phyloP scores from a whole-genome alignment of 192 early-diverging fungal genomes.

The Gonapodya prolifera region DNA sequence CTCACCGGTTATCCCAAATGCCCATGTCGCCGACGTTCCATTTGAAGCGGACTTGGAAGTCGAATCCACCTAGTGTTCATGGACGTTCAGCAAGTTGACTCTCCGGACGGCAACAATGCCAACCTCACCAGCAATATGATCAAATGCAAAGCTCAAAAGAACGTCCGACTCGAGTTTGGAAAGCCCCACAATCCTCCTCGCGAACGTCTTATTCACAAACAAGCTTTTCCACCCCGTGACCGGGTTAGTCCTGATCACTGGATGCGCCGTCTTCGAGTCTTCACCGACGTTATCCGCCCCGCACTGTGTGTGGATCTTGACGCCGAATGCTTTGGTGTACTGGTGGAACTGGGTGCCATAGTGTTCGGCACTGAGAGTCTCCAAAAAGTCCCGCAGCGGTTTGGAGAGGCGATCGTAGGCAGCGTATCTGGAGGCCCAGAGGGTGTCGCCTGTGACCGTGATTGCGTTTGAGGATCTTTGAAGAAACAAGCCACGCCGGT shows the following conservation, averaged over 20 bases:
- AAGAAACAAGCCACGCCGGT: constrained; percentile 24
- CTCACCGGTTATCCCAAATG: constrained; percentile 31
- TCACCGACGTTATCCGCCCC: constrained; percentile 20
- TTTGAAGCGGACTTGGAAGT: constrained; percentile 15
- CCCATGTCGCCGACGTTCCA: constrained; percentile 26
- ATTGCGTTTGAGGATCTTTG: too few species aligned
- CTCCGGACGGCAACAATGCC: too few species aligned
- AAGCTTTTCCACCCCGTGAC: constrained; percentile 34
- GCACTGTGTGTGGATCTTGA: neutral
- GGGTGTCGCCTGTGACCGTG: constrained; percentile 24
- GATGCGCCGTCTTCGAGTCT: constrained; percentile 20
- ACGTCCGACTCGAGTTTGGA: constrained; percentile 21
- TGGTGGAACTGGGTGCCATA: too few species aligned
- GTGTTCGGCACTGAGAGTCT: constrained; percentile 15
- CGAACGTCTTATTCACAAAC: constrained; percentile 15
- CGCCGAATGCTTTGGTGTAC: too few species aligned
- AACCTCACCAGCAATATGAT: constrained; percentile 20
- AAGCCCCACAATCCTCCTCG: constrained; percentile 20
- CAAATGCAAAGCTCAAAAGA: constrained; percentile 17
- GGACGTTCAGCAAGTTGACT: too few species aligned
- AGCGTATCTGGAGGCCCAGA: constrained; percentile 24
- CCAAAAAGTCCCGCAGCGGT: constrained; percentile 13
- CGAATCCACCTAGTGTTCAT: too few species aligned
- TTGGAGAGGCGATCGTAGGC: constrained; percentile 22
- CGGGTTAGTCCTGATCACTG: constrained; percentile 33